Percentiles rank a stretch among this genome's conserved stretches.
phyloP scores from a whole-genome alignment of 768 basidiomycete genomes.

The Thelephora aurantiotincta region DNA sequence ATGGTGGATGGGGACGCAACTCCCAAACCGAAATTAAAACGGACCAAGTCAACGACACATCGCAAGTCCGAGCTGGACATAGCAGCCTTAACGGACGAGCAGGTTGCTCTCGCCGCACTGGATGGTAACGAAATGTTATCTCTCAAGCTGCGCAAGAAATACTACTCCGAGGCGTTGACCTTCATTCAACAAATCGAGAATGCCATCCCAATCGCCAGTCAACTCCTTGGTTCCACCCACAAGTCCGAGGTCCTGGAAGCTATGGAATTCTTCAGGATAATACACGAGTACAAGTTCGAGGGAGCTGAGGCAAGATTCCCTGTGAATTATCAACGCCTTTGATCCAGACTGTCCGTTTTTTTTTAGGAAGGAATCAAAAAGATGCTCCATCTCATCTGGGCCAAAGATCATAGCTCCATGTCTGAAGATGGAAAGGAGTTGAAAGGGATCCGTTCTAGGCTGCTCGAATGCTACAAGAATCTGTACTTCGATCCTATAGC shows the following conservation, averaged over 20 bases:
- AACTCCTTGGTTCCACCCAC: constrained; percentile 75
- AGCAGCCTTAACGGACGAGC: constrained; percentile 52
- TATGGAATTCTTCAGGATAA: constrained; percentile 81
- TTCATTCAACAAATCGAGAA: constrained; percentile 64
- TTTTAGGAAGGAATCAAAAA: constrained; percentile 75
- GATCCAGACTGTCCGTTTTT: background rate
- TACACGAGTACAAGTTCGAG: constrained; percentile 69
- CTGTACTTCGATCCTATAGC: constrained; percentile 81
- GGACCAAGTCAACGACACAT: constrained; percentile 28
- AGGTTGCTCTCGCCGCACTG: constrained; percentile 54
- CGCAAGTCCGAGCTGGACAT: constrained; percentile 65
- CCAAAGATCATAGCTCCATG: constrained; percentile 79
- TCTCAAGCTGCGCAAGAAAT: constrained; percentile 67
- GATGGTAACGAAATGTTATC: constrained; percentile 51
- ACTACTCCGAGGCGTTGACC: constrained; percentile 69
- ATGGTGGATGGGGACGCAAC: constrained; percentile 18
- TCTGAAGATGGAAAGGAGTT: constrained; percentile 63
- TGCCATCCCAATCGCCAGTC: constrained; percentile 58
- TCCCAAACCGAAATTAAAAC: constrained; percentile 14
- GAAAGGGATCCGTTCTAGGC: constrained; percentile 74
- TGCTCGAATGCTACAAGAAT: constrained; percentile 78
- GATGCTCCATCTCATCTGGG: constrained; percentile 96
- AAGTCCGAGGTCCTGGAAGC: constrained; percentile 74
- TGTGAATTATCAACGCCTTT: background rate
- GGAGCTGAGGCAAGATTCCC: constrained; percentile 46